Percentiles rank a stretch among this genome's conserved stretches.
Evolutionary conservation across 805 yeast genomes (phyloP).

Genomic region (Metschnikowia henanensis): DNA sequence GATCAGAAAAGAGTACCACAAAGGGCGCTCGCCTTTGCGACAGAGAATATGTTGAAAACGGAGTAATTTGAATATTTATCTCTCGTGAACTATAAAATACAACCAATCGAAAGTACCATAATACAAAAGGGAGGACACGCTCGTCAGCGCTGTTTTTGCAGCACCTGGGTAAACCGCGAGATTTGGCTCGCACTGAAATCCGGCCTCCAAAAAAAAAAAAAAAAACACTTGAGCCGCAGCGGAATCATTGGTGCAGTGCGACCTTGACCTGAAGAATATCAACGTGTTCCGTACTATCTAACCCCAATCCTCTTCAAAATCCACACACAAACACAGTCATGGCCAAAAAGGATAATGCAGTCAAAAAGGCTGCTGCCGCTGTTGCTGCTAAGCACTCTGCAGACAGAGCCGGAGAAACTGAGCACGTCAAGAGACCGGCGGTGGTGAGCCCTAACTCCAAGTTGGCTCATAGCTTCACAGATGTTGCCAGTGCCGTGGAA

Average conservation of each 20-base stretch:
- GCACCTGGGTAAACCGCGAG: no score
- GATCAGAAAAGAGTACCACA: no score
- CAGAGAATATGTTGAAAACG: no score
- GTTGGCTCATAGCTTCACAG: slow-evolving; percentile 20
- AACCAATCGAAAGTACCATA: no score
- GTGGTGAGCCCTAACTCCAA: slow-evolving; percentile 12
- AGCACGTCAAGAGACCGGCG: slow-evolving; percentile 7
- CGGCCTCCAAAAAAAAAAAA: no score
- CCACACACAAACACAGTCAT: slow-evolving; percentile 16
- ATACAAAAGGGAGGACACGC: no score
- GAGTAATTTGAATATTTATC: no score
- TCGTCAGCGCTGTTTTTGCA: no score
- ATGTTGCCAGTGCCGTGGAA: slow-evolving; percentile 29
- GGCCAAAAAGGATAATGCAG: slow-evolving; percentile 32
- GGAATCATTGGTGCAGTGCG: neutral
- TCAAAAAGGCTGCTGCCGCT: slow-evolving; percentile 19
- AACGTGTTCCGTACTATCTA: slow-evolving; percentile 1
- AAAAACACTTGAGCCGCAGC: neutral
- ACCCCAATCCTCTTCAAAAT: neutral
- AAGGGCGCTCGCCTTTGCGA: no score
- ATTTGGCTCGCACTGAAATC: no score
- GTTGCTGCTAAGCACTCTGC: slow-evolving; percentile 14
- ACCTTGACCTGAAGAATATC: neutral
- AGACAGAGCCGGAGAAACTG: slow-evolving; percentile 1
- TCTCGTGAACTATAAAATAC: no score